These are phyloP conservation scores for Podospora sp. DNA, from an alignment of 495 filamentous ascomycete genomes.

Conservation along the genomic window DNA sequence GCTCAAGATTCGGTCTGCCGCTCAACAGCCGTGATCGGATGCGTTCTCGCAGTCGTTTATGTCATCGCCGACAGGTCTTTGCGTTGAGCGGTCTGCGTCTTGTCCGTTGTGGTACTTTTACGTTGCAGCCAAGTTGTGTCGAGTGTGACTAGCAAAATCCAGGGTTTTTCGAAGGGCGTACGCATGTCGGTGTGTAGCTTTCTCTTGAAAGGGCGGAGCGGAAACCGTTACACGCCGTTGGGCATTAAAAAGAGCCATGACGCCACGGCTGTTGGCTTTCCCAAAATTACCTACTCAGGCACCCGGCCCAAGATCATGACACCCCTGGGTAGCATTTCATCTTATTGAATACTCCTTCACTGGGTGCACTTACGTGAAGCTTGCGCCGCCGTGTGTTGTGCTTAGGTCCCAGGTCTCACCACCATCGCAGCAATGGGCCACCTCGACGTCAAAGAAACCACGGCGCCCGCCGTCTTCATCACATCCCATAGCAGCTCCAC, in stretches of 20 bases:
- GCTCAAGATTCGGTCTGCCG: not conserved
- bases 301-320: not conserved
- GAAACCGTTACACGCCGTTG: not conserved
- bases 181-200: not conserved
- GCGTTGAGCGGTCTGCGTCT: not conserved
- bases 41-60: not conserved
- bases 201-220: not conserved
- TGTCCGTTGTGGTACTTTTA: not conserved
- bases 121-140: not conserved
- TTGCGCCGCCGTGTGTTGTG: not conserved
- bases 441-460: not conserved
- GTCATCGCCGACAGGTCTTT: not conserved
- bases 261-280: not conserved
- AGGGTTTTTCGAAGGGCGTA: not conserved
- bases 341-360: not conserved
- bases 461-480: conserved; percentile 1
- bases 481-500: conserved; percentile 8
- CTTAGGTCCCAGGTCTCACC: not conserved
- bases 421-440: not conserved
- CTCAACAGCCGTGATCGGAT: not conserved
- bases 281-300: not conserved
- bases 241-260: conserved; percentile 4
- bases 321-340: not conserved
- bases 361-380: not conserved
- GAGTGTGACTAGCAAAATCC: not conserved